A percentile compares a stretch with the other conserved stretches of the same genome.
Evolutionary conservation across 352 stramenopile species (phyloP).

Genomic region (Pythium guiyangense): DNA sequence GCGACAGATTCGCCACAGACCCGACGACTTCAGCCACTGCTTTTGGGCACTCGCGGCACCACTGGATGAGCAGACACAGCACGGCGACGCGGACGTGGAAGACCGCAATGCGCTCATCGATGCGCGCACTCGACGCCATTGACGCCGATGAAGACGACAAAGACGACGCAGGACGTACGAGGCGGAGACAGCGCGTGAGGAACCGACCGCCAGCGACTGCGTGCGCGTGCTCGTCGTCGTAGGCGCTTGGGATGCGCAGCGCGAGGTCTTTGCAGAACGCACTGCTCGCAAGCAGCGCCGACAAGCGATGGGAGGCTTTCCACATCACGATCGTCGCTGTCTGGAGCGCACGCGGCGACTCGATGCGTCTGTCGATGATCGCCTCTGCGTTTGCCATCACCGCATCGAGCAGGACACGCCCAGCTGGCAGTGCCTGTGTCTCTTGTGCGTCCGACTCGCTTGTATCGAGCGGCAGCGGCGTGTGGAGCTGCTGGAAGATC

Average conservation of each 20-base stretch:
- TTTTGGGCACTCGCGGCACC: constrained; percentile 52
- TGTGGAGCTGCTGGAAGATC: constrained; percentile 63
- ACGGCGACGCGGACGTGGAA: constrained; percentile 56
- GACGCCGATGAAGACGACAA: not conserved
- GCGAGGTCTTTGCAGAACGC: constrained; percentile 66
- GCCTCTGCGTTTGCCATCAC: constrained; percentile 44
- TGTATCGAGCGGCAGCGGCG: constrained; percentile 27
- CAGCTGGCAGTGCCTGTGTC: constrained; percentile 21
- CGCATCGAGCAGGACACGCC: constrained; percentile 48
- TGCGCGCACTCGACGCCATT: too few relatives aligned
- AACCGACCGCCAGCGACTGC: constrained; percentile 55
- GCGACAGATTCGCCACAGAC: constrained; percentile 52
- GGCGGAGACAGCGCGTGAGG: constrained; percentile 50
- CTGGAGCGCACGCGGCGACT: not conserved
- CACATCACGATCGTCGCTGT: constrained; percentile 16
- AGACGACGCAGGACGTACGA: constrained; percentile 19
- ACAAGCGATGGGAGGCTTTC: constrained; percentile 67
- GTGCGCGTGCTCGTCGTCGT: constrained; percentile 36
- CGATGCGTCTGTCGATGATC: constrained; percentile 22
- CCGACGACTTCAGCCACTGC: constrained; percentile 56
- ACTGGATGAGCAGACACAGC: constrained; percentile 49
- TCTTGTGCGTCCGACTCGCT: too few relatives aligned
- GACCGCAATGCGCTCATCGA: constrained; percentile 15
- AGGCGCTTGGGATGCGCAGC: constrained; percentile 51
- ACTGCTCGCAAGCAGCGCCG: constrained; percentile 38